These are phyloP conservation scores for Pseudocercospora musae DNA, from an alignment of 2,329 filamentous ascomycete species.

Conservation along the genomic window DNA sequence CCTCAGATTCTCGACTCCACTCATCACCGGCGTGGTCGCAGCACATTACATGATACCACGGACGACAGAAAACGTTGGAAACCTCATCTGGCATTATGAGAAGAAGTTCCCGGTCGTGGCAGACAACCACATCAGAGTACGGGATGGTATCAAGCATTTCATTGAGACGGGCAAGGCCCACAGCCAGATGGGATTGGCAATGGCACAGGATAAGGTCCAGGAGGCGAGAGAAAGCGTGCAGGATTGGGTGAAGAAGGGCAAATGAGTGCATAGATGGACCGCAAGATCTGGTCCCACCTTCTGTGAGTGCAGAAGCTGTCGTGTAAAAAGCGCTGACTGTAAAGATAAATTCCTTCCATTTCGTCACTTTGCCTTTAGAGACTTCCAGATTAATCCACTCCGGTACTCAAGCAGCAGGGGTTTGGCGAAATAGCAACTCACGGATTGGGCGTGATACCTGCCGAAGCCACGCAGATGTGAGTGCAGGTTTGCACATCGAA, in stretches of 20 bases:
- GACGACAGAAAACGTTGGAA: constrained; percentile 84
- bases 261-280: constrained; percentile 13
- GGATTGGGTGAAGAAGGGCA: constrained; percentile 84
- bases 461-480: too few species aligned
- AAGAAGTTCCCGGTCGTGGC: constrained; percentile 79
- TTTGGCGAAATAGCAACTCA: too few species aligned
- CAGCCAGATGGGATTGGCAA: constrained; percentile 64
- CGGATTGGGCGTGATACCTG: too few species aligned
- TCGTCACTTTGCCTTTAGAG: neutral
- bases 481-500: too few species aligned
- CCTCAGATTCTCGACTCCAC: constrained; percentile 70
- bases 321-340: constrained; percentile 15
- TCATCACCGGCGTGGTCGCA: constrained; percentile 76
- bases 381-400: too few species aligned
- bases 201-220: constrained; percentile 77
- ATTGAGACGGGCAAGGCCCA: constrained; percentile 73
- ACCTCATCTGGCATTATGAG: constrained; percentile 90
- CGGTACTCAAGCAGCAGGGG: too few species aligned
- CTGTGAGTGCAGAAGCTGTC: constrained; percentile 4
- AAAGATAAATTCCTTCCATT: constrained; percentile 13
- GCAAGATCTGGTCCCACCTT: neutral
- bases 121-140: constrained; percentile 71
- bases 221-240: constrained; percentile 74
- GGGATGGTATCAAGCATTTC: constrained; percentile 65
- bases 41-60: constrained; percentile 82